A percentile compares a stretch with the other conserved stretches of the same genome.
Evolutionary conservation across 495 filamentous ascomycete genomes (phyloP).

Genomic region (Neurospora tetraspora): DNA sequence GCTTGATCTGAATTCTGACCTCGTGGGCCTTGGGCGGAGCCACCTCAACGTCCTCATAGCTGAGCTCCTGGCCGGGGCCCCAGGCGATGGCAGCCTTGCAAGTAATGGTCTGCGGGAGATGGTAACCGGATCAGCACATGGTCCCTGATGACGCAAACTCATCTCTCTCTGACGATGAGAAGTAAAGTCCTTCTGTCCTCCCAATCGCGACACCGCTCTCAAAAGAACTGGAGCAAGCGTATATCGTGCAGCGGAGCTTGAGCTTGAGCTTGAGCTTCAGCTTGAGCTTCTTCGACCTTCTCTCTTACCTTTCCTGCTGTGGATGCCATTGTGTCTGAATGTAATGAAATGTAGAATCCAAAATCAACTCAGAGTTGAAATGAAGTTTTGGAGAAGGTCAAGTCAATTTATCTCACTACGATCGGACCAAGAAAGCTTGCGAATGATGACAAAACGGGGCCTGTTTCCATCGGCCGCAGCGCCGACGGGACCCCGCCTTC

Average conservation of each 20-base stretch:
- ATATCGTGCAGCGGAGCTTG: background rate
- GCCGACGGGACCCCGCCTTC: slow-evolving; percentile 5
- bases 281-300: background rate
- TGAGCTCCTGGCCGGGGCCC: slow-evolving; percentile 84
- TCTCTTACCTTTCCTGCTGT: slow-evolving; percentile 40
- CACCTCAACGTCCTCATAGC: slow-evolving; percentile 87
- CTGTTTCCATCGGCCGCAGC: background rate
- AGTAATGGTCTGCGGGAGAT: slow-evolving; percentile 34
- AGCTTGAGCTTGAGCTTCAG: too few relatives aligned
- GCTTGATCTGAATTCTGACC: slow-evolving; percentile 90
- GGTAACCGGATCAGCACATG: background rate
- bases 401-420: background rate
- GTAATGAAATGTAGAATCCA: background rate
- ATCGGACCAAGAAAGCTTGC: background rate
- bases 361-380: background rate
- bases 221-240: background rate
- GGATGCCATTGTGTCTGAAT: slow-evolving; percentile 28
- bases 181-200: background rate
- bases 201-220: background rate
- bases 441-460: slow-evolving; percentile 1
- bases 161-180: background rate
- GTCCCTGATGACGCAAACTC: background rate
- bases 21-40: slow-evolving; percentile 85
- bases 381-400: background rate
- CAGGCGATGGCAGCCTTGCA: slow-evolving; percentile 90